These are phyloP conservation scores for Neoscytalidium dimidiatum DNA, from an alignment of 2,329 filamentous ascomycete species.

Conservation along the genomic window DNA sequence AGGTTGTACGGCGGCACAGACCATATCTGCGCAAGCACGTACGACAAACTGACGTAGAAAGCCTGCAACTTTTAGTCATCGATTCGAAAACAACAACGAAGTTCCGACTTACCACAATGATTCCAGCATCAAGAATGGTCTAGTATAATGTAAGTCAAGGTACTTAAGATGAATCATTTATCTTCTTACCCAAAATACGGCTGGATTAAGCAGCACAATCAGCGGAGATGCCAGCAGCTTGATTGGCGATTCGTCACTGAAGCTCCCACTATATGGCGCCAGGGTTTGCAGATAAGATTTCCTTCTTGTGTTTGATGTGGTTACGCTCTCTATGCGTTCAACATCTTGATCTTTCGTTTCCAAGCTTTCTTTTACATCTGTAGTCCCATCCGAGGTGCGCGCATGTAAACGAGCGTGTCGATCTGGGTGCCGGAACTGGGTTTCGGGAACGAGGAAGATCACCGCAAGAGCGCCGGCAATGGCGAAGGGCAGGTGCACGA, in stretches of 20 bases:
- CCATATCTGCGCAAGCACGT: conserved; percentile 27
- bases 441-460: conserved; percentile 33
- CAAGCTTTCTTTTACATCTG: neutral
- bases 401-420: neutral
- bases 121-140: conserved; percentile 2
- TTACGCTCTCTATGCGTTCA: neutral
- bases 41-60: conserved; percentile 30
- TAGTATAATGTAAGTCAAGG: neutral
- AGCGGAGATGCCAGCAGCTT: conserved; percentile 27
- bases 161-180: neutral
- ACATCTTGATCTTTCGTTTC: neutral
- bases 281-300: conserved; percentile 25
- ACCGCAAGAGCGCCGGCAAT: conserved; percentile 27
- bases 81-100: no score
- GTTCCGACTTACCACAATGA: neutral
- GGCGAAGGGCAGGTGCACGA: conserved; percentile 33
- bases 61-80: conserved; percentile 15
- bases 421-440: conserved; percentile 23
- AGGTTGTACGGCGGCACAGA: conserved; percentile 25
- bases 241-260: conserved; percentile 22
- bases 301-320: conserved; percentile 1
- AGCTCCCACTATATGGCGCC: conserved; percentile 22
- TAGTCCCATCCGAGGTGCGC: neutral
- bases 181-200: conserved; percentile 24
- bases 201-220: conserved; percentile 27